Percentiles rank a stretch among this genome's conserved stretches.
Conservation (phyloP, 108 stramenopile genomes). For the Aurantiochytrium sp. region DNA sequence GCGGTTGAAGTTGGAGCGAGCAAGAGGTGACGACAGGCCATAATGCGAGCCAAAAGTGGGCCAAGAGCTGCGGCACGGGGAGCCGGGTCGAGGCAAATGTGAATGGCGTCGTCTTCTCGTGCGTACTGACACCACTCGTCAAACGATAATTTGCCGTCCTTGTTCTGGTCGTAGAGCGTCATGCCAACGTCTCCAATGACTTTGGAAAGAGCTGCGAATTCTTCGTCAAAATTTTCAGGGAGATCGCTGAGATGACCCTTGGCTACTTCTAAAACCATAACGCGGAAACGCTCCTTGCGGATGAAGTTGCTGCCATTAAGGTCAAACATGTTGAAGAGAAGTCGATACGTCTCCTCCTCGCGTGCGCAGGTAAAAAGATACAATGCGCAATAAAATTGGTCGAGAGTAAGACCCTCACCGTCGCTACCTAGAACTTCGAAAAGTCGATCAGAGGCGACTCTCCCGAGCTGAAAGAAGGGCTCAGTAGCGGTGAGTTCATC, state of each 20-base stretch:
- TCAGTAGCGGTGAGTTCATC: not conserved
- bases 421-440: not conserved
- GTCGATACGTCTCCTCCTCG: not conserved
- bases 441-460: not conserved
- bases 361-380: not conserved
- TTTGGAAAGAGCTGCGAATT: not conserved
- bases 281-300: slow-evolving; percentile 1
- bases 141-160: not conserved
- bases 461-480: not conserved
- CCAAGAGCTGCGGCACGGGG: not conserved
- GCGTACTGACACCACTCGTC: slow-evolving; percentile 11
- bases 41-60: not conserved
- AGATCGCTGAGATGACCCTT: not conserved
- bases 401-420: not conserved
- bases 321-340: slow-evolving; percentile 4
- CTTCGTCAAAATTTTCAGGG: not conserved
- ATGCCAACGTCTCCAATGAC: not conserved
- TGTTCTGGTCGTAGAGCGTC: not conserved
- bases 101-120: not conserved
- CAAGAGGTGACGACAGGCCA: not conserved
- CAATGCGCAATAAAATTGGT: not conserved
- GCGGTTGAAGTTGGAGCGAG: too few species aligned
- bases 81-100: not conserved
- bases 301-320: not conserved
- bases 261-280: not conserved